Evolutionary conservation across 2,329 filamentous ascomycete species (phyloP).

Genomic region (Penicillium nordicum): DNA sequence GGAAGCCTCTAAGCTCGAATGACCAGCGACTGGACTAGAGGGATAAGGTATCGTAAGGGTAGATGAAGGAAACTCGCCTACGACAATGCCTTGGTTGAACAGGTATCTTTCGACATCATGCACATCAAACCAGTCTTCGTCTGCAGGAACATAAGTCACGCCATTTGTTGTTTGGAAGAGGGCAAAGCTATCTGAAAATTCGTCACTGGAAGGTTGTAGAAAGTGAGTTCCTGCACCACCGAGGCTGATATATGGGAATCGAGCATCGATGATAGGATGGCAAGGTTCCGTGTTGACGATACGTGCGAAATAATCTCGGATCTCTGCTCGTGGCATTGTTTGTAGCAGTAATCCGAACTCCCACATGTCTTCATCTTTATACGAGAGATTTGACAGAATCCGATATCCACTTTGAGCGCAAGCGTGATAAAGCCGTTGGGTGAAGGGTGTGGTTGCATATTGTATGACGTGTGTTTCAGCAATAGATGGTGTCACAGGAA

Average conservation of each 20-base stretch:
- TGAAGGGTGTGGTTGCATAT: slow-evolving; percentile 14
- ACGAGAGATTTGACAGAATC: slow-evolving; percentile 2
- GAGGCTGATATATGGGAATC: slow-evolving; percentile 16
- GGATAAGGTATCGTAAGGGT: not conserved
- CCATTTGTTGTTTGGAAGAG: slow-evolving; percentile 12
- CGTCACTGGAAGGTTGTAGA: not conserved
- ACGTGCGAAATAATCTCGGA: slow-evolving; percentile 17
- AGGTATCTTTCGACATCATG: slow-evolving; percentile 21
- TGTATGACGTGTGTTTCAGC: not conserved
- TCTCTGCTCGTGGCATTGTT: slow-evolving; percentile 8
- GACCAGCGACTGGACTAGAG: too few species aligned
- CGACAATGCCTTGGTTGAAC: slow-evolving; percentile 2
- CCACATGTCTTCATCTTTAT: slow-evolving; percentile 10
- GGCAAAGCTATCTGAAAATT: not conserved
- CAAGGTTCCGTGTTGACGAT: slow-evolving; percentile 12
- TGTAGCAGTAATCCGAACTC: slow-evolving; percentile 12
- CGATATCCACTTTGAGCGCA: slow-evolving; percentile 12
- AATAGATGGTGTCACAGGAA: not conserved
- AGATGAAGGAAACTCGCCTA: not conserved
- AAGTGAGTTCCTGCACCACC: slow-evolving; percentile 15
- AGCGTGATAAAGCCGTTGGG: slow-evolving; percentile 12
- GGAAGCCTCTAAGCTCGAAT: not conserved
- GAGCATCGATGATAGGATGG: slow-evolving; percentile 12
- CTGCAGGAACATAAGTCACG: slow-evolving; percentile 2
- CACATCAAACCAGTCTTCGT: slow-evolving; percentile 22